Conservation (phyloP, 2,329 filamentous ascomycete genomes). For the Alternaria atra region DNA sequence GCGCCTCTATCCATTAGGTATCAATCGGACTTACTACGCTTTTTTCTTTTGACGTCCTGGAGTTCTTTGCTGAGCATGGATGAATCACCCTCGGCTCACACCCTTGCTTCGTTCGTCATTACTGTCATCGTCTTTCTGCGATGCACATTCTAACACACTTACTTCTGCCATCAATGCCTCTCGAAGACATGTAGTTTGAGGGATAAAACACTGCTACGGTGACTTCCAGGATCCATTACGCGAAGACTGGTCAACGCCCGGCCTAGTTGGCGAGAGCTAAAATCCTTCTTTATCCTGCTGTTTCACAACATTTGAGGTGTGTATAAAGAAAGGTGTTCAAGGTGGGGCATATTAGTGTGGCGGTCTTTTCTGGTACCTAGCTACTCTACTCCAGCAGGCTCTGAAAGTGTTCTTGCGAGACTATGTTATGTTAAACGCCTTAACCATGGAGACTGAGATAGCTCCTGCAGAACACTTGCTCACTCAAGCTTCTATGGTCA, state of each 20-base stretch:
- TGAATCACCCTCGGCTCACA: too few relatives aligned
- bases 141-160: neutral
- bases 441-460: neutral
- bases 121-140: too few relatives aligned
- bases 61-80: too few relatives aligned
- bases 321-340: neutral
- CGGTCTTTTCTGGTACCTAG: neutral
- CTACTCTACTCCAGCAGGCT: neutral
- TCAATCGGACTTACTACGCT: too few relatives aligned
- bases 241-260: neutral
- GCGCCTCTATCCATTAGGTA: too few relatives aligned
- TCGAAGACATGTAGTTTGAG: too few relatives aligned
- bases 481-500: neutral
- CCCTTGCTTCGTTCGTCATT: too few relatives aligned
- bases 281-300: neutral
- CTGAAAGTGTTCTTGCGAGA: neutral
- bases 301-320: neutral
- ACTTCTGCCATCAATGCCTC: too few relatives aligned
- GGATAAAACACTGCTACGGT: neutral
- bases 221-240: neutral
- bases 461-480: neutral
- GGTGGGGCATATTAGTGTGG: neutral
- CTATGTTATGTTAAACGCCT: neutral
- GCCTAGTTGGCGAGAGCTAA: neutral
- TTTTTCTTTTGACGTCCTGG: too few relatives aligned